phyloP scores from a whole-genome alignment of 495 filamentous ascomycete genomes.

The Schizothecium vesticola region DNA sequence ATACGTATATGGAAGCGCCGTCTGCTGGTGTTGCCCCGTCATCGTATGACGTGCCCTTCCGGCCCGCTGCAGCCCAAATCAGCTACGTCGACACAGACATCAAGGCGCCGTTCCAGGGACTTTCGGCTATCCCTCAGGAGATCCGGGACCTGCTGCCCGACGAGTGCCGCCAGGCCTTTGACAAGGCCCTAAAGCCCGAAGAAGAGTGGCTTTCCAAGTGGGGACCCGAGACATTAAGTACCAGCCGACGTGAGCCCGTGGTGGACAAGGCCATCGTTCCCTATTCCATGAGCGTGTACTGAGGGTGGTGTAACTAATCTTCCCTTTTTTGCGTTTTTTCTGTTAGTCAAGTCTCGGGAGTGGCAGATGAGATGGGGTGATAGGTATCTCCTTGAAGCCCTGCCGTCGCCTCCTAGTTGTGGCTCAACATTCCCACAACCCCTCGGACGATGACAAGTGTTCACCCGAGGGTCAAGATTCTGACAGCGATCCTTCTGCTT shows the following conservation, averaged over 20 bases:
- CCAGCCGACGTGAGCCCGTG: slow-evolving; percentile 38
- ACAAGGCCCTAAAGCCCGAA: slow-evolving; percentile 57
- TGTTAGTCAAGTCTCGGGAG: not conserved
- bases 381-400: not conserved
- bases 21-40: slow-evolving; percentile 32
- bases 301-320: slow-evolving; percentile 1
- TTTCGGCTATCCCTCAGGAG: slow-evolving; percentile 60
- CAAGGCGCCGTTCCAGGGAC: slow-evolving; percentile 58
- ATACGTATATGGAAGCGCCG: slow-evolving; percentile 62
- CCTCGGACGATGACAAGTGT: not conserved
- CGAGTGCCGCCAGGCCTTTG: slow-evolving; percentile 65
- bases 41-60: slow-evolving; percentile 44
- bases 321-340: not conserved
- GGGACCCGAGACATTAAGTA: slow-evolving; percentile 55
- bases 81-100: slow-evolving; percentile 25
- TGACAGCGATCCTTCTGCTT: not conserved
- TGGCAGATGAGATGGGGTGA: not conserved
- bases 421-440: not conserved
- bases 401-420: not conserved
- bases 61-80: slow-evolving; percentile 27
- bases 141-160: slow-evolving; percentile 63
- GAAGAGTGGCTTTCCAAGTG: slow-evolving; percentile 67
- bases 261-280: slow-evolving; percentile 54
- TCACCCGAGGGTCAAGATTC: not conserved
- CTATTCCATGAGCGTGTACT: slow-evolving; percentile 32